A percentile compares a stretch with the other conserved stretches of the same genome.
Evolutionary conservation across 768 basidiomycete species (phyloP).

Genomic region (Mrakia gelida): DNA sequence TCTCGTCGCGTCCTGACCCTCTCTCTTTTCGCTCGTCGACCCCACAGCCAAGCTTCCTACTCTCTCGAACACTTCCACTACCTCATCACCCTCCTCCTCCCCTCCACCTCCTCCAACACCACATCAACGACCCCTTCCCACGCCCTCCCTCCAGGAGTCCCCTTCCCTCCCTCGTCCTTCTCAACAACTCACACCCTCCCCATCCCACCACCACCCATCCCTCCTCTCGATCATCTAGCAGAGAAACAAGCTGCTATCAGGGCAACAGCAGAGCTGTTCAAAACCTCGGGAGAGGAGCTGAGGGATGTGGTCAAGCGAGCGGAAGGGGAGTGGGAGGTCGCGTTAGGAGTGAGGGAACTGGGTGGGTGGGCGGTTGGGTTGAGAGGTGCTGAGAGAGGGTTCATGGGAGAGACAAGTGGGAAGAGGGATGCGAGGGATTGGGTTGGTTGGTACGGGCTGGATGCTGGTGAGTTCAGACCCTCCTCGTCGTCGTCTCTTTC

Average conservation of each 20-base stretch:
- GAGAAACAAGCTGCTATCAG: constrained; percentile 10
- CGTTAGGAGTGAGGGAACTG: background rate
- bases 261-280: background rate
- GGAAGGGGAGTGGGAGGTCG: constrained; percentile 11
- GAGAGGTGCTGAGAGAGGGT: background rate
- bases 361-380: constrained; percentile 15
- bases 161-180: constrained; percentile 14
- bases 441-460: constrained; percentile 9
- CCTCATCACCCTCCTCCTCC: constrained; percentile 24
- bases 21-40: background rate
- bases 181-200: background rate
- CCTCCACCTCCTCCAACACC: background rate
- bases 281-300: background rate
- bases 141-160: constrained; percentile 13
- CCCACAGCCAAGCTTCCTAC: constrained; percentile 10
- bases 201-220: background rate
- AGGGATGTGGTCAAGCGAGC: background rate
- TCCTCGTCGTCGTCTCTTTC: background rate
- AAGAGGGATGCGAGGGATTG: constrained; percentile 25
- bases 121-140: background rate
- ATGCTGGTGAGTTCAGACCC: background rate
- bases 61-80: constrained; percentile 15
- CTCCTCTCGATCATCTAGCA: background rate
- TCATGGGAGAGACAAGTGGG: background rate
- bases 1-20: background rate